Evolutionary conservation across 768 basidiomycete genomes (phyloP).

Genomic region (Tylopilus rubrobrunneus): DNA sequence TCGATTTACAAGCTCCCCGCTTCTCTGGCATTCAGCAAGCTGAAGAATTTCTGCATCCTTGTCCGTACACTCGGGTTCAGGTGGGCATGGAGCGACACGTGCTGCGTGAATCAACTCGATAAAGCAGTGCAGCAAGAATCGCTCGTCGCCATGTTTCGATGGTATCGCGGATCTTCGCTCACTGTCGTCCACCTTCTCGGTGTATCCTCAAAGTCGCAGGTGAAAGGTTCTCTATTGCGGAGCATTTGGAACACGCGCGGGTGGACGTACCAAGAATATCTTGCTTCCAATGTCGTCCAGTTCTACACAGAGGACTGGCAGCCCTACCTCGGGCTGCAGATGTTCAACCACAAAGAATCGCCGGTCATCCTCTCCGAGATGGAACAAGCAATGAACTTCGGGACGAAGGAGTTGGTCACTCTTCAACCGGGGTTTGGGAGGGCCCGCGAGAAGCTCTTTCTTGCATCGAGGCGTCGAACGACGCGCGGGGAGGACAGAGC

Average conservation of each 20-base stretch:
- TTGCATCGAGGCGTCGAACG: constrained; percentile 11
- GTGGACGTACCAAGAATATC: constrained; percentile 7
- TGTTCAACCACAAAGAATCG: constrained; percentile 5
- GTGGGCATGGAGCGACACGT: background rate
- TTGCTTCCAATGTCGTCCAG: constrained; percentile 4
- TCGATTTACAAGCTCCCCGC: background rate
- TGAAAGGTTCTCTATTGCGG: background rate
- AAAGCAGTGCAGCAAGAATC: background rate
- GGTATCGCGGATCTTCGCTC: background rate
- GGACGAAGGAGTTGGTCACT: background rate
- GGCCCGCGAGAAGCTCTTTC: constrained; percentile 2
- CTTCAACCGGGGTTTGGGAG: background rate
- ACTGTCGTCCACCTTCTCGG: background rate
- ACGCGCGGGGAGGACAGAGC: constrained; percentile 13
- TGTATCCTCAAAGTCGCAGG: background rate
- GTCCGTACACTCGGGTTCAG: too few species aligned
- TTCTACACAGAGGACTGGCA: constrained; percentile 14
- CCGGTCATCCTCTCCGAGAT: background rate
- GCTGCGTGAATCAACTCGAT: background rate
- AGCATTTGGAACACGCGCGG: constrained; percentile 14
- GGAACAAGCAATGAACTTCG: background rate
- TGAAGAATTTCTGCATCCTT: background rate
- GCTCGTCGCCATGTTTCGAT: background rate
- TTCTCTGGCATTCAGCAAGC: background rate
- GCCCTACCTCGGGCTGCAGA: background rate